Evolutionary conservation across 805 yeast species (phyloP).

Genomic region (Yamadazyma phyllophila): DNA sequence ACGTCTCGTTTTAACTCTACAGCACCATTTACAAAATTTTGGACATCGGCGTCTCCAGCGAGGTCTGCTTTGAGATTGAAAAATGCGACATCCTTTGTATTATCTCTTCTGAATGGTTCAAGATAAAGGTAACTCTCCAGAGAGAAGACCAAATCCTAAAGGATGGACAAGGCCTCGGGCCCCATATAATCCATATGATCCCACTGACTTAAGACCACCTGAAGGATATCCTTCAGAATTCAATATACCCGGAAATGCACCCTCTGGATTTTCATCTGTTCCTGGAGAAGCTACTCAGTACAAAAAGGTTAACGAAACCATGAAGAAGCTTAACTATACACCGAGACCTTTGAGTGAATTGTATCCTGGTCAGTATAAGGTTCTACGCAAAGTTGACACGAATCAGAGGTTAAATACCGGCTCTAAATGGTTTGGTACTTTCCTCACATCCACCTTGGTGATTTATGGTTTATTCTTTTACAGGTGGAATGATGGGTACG

Average conservation of each 20-base stretch:
- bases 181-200: conserved; percentile 84
- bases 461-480: conserved; percentile 67
- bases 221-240: conserved; percentile 86
- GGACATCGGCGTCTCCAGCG: too few species aligned
- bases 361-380: conserved; percentile 79
- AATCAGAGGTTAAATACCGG: conserved; percentile 57
- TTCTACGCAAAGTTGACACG: conserved; percentile 56
- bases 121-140: conserved; percentile 23
- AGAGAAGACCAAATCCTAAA: conserved; percentile 69
- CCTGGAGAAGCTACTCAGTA: conserved; percentile 69
- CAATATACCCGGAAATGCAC: conserved; percentile 60
- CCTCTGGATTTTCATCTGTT: conserved; percentile 52
- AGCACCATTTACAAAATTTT: too few species aligned
- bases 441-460: conserved; percentile 48
- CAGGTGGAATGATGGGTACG: conserved; percentile 83
- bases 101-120: neutral
- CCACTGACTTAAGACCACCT: conserved; percentile 71
- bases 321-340: conserved; percentile 69
- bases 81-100: neutral
- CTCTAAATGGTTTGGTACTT: conserved; percentile 53
- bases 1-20: too few species aligned
- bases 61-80: too few species aligned
- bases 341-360: conserved; percentile 73
- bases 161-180: conserved; percentile 83
- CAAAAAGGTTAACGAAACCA: conserved; percentile 66